phyloP scores from a whole-genome alignment of 78 protist genomes.

The Chrysochromulina tobinii region DNA sequence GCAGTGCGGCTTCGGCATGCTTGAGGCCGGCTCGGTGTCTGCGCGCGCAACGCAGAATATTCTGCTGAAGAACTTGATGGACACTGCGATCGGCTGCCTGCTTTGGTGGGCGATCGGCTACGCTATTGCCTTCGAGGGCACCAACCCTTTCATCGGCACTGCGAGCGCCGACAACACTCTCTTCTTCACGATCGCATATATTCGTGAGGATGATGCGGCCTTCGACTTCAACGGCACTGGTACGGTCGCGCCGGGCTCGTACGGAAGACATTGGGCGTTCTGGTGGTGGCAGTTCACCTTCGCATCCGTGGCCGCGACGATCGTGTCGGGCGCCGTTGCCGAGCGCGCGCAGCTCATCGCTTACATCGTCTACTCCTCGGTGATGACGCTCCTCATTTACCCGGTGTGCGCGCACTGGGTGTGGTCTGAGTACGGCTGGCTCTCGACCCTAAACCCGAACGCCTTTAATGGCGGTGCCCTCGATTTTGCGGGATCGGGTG shows the following conservation, averaged over 20 bases:
- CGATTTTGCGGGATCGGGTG: slow-evolving; percentile 63
- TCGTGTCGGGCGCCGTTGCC: slow-evolving; percentile 72
- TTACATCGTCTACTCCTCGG: slow-evolving; percentile 41
- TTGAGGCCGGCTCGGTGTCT: neutral
- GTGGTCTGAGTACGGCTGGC: neutral
- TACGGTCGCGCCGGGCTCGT: too few species aligned
- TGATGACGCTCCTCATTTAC: slow-evolving; percentile 51
- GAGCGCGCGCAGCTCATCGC: slow-evolving; percentile 55
- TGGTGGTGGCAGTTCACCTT: slow-evolving; percentile 47
- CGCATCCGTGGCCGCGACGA: slow-evolving; percentile 61
- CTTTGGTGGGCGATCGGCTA: neutral
- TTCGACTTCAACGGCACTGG: too few species aligned
- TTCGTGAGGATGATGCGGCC: too few species aligned
- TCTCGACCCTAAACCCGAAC: neutral
- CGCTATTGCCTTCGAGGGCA: neutral
- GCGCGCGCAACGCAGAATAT: neutral
- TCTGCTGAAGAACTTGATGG: neutral
- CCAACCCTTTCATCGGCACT: neutral
- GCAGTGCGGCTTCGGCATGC: neutral
- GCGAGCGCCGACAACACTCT: too few species aligned
- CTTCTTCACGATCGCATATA: too few species aligned
- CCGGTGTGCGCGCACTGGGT: slow-evolving; percentile 59
- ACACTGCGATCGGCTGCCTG: neutral
- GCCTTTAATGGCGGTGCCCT: neutral
- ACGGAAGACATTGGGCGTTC: neutral